Percentiles rank a stretch among this genome's conserved stretches.
Evolutionary conservation across 441 rosid genomes (phyloP).

Genomic region (Adansonia grandidieri): DNA sequence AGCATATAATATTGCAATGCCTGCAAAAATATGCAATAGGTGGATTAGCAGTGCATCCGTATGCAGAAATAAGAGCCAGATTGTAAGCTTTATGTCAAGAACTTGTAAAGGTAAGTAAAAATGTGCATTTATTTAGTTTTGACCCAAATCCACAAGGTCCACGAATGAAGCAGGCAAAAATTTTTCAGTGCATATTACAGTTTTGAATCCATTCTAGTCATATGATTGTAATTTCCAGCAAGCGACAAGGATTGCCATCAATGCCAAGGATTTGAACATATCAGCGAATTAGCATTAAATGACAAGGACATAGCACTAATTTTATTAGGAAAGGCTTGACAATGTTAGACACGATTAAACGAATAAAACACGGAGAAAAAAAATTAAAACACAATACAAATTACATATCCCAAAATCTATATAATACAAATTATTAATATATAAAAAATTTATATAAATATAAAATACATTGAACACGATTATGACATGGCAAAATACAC

Average conservation of each 20-base stretch:
- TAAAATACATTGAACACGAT: too few species aligned
- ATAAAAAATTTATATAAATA: too few species aligned
- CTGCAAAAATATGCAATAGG: slow-evolving; percentile 8
- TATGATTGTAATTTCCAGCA: background rate
- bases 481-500: too few species aligned
- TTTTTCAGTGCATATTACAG: background rate
- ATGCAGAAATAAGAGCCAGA: background rate
- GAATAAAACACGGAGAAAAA: too few species aligned
- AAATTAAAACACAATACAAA: too few species aligned
- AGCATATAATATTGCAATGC: background rate
- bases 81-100: background rate
- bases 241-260: background rate
- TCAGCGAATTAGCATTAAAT: background rate
- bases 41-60: background rate
- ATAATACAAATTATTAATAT: too few species aligned
- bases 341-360: too few species aligned
- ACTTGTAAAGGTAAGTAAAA: background rate
- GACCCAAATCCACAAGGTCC: background rate
- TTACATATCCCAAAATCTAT: too few species aligned
- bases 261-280: background rate
- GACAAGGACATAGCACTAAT: background rate
- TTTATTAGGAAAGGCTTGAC: background rate
- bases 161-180: background rate
- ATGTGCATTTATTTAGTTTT: background rate
- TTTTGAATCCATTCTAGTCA: background rate